Evolutionary conservation across 1,139 yeast genomes (phyloP).

Genomic region (Protomyces inundatus): DNA sequence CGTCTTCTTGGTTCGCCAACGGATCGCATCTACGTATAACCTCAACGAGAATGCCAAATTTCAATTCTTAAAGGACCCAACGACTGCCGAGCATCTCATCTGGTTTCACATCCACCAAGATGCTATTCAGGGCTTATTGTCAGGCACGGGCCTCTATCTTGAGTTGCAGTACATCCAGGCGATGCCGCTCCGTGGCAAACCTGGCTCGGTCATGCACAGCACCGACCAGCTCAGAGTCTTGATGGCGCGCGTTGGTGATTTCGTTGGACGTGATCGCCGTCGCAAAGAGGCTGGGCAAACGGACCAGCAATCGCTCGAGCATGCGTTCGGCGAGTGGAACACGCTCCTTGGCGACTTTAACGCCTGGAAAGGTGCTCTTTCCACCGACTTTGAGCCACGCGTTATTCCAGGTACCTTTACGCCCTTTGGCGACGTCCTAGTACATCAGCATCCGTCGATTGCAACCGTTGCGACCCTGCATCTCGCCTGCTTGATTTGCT

Average conservation of each 20-base stretch:
- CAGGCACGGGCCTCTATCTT: slow-evolving; percentile 14
- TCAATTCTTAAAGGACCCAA: neutral
- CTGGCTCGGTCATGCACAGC: slow-evolving; percentile 8
- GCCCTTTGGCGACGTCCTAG: slow-evolving; percentile 15
- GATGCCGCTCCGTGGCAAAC: slow-evolving; percentile 11
- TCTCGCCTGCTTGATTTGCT: slow-evolving; percentile 2
- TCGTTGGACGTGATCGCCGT: slow-evolving; percentile 6
- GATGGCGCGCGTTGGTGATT: slow-evolving; percentile 15
- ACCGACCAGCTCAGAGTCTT: slow-evolving; percentile 15
- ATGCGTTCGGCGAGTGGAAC: slow-evolving; percentile 8
- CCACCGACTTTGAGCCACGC: neutral
- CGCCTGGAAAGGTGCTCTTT: slow-evolving; percentile 7
- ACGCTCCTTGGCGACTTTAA: neutral
- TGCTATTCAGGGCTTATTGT: slow-evolving; percentile 4
- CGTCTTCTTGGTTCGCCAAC: slow-evolving; percentile 16
- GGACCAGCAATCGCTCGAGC: neutral
- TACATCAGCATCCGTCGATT: slow-evolving; percentile 13
- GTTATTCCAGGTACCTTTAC: neutral
- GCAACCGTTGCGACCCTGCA: slow-evolving; percentile 12
- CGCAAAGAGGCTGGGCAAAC: neutral
- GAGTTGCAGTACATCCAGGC: slow-evolving; percentile 4
- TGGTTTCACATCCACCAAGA: slow-evolving; percentile 25
- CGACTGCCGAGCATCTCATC: slow-evolving; percentile 14
- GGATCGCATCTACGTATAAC: neutral
- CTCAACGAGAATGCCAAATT: neutral